phyloP scores from a whole-genome alignment of 2,329 filamentous ascomycete genomes.

The Ascochyta pisi region DNA sequence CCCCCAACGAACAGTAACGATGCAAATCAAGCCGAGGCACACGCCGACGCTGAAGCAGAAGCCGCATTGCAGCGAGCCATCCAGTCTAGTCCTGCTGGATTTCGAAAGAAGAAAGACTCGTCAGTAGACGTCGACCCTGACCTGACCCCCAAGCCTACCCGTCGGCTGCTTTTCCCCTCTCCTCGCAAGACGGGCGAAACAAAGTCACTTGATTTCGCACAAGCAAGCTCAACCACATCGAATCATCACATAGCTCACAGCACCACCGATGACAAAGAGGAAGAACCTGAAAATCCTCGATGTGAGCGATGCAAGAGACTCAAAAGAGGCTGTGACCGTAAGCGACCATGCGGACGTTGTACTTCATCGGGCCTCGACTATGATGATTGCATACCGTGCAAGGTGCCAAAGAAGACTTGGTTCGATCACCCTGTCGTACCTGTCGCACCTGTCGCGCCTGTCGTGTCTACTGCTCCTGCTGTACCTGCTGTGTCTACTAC shows the following conservation, averaged over 20 bases:
- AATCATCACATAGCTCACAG: conserved; percentile 4
- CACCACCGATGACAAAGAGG: conserved; percentile 17
- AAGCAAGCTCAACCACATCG: conserved; percentile 9
- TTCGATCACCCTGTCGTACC: conserved; percentile 23
- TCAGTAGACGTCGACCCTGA: conserved; percentile 59
- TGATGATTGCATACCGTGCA: conserved; percentile 33
- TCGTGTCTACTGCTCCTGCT: background rate
- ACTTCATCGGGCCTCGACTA: conserved; percentile 26
- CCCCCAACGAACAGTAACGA: background rate
- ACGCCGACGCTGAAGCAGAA: conserved; percentile 29
- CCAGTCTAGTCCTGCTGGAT: conserved; percentile 66
- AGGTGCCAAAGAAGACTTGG: conserved; percentile 24
- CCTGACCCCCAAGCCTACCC: conserved; percentile 67
- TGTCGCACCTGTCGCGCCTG: background rate
- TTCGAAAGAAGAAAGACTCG: conserved; percentile 55
- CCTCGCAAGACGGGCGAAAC: conserved; percentile 70
- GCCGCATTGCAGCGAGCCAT: conserved; percentile 61
- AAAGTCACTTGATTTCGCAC: conserved; percentile 65
- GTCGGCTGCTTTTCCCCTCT: conserved; percentile 78
- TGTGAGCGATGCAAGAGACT: conserved; percentile 35
- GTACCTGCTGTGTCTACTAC: background rate
- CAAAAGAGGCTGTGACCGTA: conserved; percentile 35
- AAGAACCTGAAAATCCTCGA: conserved; percentile 27
- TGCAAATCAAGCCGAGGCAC: background rate
- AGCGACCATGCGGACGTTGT: conserved; percentile 35